Percentiles rank a stretch among this genome's conserved stretches.
These are phyloP conservation scores for Didymella arachidicola DNA, from an alignment of 2,329 filamentous ascomycete genomes.

Conservation along the genomic window DNA sequence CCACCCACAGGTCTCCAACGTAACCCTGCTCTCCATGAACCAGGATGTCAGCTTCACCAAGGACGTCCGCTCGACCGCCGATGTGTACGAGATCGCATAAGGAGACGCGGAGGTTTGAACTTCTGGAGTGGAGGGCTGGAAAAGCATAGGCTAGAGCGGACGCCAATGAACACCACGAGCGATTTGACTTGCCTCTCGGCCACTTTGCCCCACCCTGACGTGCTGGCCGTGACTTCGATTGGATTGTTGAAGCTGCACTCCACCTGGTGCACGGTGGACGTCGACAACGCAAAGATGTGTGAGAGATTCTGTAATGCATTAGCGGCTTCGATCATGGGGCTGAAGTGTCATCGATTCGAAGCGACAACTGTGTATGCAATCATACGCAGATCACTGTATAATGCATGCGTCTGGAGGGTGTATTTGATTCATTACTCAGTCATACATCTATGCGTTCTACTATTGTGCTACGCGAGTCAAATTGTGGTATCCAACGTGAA, in stretches of 20 bases:
- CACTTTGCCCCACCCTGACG: neutral
- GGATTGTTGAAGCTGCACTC: neutral
- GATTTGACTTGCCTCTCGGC: neutral
- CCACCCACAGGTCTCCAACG: slow-evolving; percentile 66
- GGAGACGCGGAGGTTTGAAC: neutral
- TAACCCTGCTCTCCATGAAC: slow-evolving; percentile 75
- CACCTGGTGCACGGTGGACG: neutral
- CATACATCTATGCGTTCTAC: neutral
- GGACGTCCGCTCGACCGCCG: slow-evolving; percentile 78
- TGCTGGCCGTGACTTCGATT: neutral
- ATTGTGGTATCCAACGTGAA: slow-evolving; percentile 13
- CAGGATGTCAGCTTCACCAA: slow-evolving; percentile 85
- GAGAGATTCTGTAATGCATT: neutral
- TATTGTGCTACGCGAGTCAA: neutral
- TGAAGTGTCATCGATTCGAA: too few species aligned
- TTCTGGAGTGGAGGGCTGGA: neutral
- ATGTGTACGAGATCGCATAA: slow-evolving; percentile 79
- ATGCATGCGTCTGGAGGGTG: neutral
- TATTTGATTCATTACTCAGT: neutral
- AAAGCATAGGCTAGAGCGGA: slow-evolving; percentile 16
- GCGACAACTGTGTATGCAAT: too few species aligned
- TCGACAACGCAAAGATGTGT: neutral
- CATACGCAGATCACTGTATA: too few species aligned
- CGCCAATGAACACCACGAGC: slow-evolving; percentile 4
- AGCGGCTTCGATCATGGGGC: neutral